These are phyloP conservation scores for Fragaria nilgerrensis DNA, from an alignment of 306 rosid genomes.

Conservation along the genomic window DNA sequence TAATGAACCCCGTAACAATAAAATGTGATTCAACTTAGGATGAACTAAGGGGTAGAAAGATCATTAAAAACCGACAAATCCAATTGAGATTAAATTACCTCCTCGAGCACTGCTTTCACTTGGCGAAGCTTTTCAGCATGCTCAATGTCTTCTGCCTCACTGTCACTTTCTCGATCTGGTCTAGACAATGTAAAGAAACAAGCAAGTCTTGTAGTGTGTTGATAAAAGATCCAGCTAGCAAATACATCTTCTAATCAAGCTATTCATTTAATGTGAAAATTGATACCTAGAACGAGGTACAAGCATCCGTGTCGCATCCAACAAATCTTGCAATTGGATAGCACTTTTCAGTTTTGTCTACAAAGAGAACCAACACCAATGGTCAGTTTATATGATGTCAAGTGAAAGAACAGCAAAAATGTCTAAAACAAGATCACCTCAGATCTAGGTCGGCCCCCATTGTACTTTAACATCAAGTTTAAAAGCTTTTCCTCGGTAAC, in stretches of 20 bases:
- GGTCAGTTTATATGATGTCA: constrained; percentile 17
- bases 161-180: constrained; percentile 81
- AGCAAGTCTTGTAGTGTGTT: not conserved
- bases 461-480: constrained; percentile 86
- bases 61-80: not conserved
- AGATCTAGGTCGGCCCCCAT: constrained; percentile 88
- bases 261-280: not conserved
- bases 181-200: constrained; percentile 44
- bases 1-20: not conserved
- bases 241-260: constrained; percentile 13
- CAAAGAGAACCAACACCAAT: constrained; percentile 26
- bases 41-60: not conserved
- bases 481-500: constrained; percentile 93
- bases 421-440: constrained; percentile 52
- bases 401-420: constrained; percentile 6
- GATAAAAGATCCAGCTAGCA: constrained; percentile 17
- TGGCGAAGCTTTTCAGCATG: constrained; percentile 99
- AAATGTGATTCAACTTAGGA: not conserved
- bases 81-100: constrained; percentile 48
- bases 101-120: constrained; percentile 99
- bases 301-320: constrained; percentile 94
- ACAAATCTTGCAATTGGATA: constrained; percentile 90
- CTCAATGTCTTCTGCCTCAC: constrained; percentile 92
- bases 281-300: constrained; percentile 85
- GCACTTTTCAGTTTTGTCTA: constrained; percentile 98